Evolutionary conservation across 1,139 yeast species (phyloP), one percentile per base, ranked within the genome.

Genomic region (Candida freyschussii): DNA sequence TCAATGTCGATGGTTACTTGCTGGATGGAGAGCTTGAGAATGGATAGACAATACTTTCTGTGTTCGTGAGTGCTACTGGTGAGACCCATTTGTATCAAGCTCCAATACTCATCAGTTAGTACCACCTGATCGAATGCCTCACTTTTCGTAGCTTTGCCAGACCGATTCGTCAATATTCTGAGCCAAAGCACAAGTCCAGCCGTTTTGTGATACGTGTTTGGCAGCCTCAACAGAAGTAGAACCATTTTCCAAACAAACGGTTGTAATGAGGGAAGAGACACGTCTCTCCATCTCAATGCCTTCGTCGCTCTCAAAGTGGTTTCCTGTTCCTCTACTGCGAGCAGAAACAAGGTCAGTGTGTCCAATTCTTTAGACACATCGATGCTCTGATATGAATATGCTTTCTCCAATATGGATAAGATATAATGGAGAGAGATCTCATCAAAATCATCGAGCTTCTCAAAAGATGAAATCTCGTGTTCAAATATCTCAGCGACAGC

Each of bases 11-110:
- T 33, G 1, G 57, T 49, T 3, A 78, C 56, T 3, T 64, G 52
- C 41, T 71, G 72, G 13, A 87, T 62, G 0, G 94, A 70, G 15
- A 72, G 55, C 44, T 78, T 79, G 26, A 86, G 56, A 15, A 85
- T 73, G 0, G 87, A 77, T 19, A 86, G 60, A n/a, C 80, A 67
- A 47, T 75, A 74, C 53, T 85, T 86, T 31, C 87, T 69, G 36
- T 73, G 77, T 41, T 84, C 95, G 48, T 82, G 89, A 0, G 75
- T 63, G 6, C 60, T 53, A 36, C 76, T 69, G 11, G 69, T 65
- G 23, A 85, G 59, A 1, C 86, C 83, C 11, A 48, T 45, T 45
- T 80, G 85, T 20, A 86, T 52, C 9, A 55, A 48, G 9, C 43
- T 33, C 94, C 95, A 86, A 52, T 81, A 85, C 2, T 54, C 45